Base-by-base conservation (phyloP, 164 flowering plant genomes). In the Dillenia turbinata region DNA sequence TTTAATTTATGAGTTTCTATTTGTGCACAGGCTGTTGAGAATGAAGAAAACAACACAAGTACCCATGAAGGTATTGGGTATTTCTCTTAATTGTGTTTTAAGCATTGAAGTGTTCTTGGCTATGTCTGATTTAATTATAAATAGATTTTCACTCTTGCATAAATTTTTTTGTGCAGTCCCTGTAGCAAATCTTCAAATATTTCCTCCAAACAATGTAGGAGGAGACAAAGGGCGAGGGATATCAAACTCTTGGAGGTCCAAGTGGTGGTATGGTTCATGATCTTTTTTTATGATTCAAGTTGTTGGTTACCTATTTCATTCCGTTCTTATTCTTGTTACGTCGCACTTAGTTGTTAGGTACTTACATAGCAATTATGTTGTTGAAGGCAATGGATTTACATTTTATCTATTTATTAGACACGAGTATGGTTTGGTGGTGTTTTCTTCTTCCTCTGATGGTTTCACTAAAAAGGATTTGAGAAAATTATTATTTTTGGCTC, bases 161-260 rank as follows among this genome's bases (percentile, higher is more conserved):
- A 54, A 10, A 7, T 16, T 33, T 33, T 65, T 17, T 1, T 48
- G 9, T 82, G 81, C 84, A 92, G 97, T 49, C 33, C 86, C 96
- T 49, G 85, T 68, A 65, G 90, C 91, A 47, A 92, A 75, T 61
- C 54, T 85, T 81, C 89, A 88, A 69, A 83, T 68, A 68, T 88
- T 88, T 71, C 98, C 98, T 49, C 94, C 94, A 53, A 78, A 73
- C 60, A 79, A 63, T 68, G 88, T 79, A 54, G 82, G 85, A 54
- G 82, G 85, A 51, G 79, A 62, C 40, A 69, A 63, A 43, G 79
- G 85, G 47, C 73, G 60, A 40, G 84, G 84, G 87, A 54, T 87
- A 93, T 75, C 96, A 86, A 68, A 66, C 83, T 64, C 68, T 83
- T 48, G 85, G 74, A 61, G 64, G 73, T 69, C 70, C 92, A 48